Conservation (phyloP, 768 basidiomycete genomes). For the Boletus tylopilopsis region DNA sequence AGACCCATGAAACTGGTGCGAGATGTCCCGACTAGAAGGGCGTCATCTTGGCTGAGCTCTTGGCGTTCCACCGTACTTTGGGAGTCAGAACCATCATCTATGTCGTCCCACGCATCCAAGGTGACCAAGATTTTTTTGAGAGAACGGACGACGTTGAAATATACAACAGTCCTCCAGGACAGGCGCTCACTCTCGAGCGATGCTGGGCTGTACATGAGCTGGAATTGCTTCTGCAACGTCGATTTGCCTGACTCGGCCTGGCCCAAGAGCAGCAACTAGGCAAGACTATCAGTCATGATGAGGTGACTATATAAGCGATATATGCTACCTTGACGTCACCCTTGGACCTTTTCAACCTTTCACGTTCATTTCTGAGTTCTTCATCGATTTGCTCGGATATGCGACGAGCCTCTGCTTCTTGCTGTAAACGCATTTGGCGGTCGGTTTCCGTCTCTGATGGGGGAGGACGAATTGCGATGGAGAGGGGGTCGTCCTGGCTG, state of each 20-base stretch:
- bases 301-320: background rate
- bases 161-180: conserved; percentile 72
- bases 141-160: conserved; percentile 72
- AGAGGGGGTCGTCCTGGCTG: conserved; percentile 73
- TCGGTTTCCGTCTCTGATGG: conserved; percentile 62
- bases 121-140: conserved; percentile 65
- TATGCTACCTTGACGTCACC: conserved; percentile 67
- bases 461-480: conserved; percentile 63
- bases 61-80: conserved; percentile 33
- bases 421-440: conserved; percentile 53
- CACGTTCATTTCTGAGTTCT: conserved; percentile 66
- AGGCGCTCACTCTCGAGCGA: conserved; percentile 65
- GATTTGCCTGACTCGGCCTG: conserved; percentile 80
- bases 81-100: conserved; percentile 47
- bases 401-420: conserved; percentile 71
- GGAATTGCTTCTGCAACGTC: conserved; percentile 75
- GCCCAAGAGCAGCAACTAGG: conserved; percentile 67
- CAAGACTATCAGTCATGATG: conserved; percentile 19
- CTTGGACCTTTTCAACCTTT: conserved; percentile 58
- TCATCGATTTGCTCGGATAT: conserved; percentile 82
- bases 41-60: conserved; percentile 26
- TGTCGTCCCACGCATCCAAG: conserved; percentile 60
- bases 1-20: conserved; percentile 9
- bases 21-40: conserved; percentile 14
- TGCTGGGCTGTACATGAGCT: conserved; percentile 75